These are phyloP conservation scores for Chloropicon primus DNA, from an alignment of 139 green algal species.

Conservation along the genomic window DNA sequence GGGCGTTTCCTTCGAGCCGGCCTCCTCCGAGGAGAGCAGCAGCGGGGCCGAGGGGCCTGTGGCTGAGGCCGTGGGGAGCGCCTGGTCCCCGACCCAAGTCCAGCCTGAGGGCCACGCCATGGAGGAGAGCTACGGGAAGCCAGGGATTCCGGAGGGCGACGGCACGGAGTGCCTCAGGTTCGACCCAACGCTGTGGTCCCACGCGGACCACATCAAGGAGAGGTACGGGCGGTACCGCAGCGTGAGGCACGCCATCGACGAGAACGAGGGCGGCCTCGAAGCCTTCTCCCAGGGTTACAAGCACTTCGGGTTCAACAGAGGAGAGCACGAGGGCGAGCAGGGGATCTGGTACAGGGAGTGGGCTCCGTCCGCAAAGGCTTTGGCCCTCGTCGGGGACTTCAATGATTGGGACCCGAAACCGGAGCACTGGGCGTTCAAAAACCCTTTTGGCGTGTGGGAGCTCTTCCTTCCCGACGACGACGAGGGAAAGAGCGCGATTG, in stretches of 20 bases:
- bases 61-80: not conserved
- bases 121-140: not conserved
- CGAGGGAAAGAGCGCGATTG: constrained; percentile 55
- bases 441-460: constrained; percentile 71
- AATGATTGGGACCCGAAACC: constrained; percentile 73
- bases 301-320: constrained; percentile 72
- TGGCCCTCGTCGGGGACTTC: constrained; percentile 87
- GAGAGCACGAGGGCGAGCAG: constrained; percentile 50
- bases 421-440: constrained; percentile 73
- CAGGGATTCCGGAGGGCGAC: constrained; percentile 52
- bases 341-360: constrained; percentile 82
- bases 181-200: constrained; percentile 63
- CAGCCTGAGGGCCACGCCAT: not conserved
- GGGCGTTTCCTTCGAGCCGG: not conserved
- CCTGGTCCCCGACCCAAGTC: not conserved
- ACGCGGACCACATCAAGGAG: constrained; percentile 78
- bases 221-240: constrained; percentile 37
- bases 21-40: not conserved
- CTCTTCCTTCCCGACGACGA: constrained; percentile 71
- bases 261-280: constrained; percentile 74
- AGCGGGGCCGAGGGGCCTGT: too few species aligned
- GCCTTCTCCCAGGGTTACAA: constrained; percentile 79
- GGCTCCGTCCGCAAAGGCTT: constrained; percentile 61
- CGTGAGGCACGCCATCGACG: constrained; percentile 60
- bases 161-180: constrained; percentile 75